Evolutionary conservation across 495 filamentous ascomycete species (phyloP).

Genomic region (Patellaria atrata): DNA sequence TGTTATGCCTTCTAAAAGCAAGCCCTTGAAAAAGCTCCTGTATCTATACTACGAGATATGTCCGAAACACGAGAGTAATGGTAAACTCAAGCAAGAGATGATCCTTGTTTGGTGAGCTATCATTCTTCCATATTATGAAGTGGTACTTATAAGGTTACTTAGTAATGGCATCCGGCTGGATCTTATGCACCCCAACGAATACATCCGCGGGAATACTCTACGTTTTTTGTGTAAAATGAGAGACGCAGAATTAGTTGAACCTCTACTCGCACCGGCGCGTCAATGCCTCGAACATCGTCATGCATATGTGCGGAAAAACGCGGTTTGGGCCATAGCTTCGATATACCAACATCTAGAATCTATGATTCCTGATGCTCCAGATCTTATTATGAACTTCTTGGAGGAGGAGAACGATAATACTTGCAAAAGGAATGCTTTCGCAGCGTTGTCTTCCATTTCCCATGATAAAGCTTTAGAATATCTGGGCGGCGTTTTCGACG

Average conservation of each 20-base stretch:
- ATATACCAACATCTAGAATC: conserved; percentile 85
- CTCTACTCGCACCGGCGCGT: conserved; percentile 79
- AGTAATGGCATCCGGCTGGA: conserved; percentile 98
- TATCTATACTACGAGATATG: conserved; percentile 99
- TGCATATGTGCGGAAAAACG: conserved; percentile 96
- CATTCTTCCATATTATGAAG: background rate
- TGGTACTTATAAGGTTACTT: conserved; percentile 2
- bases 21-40: conserved; percentile 91
- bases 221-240: conserved; percentile 94
- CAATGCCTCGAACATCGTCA: conserved; percentile 89
- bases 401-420: conserved; percentile 86
- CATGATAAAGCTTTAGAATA: conserved; percentile 88
- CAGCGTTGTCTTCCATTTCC: conserved; percentile 76
- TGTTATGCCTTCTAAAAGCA: conserved; percentile 95
- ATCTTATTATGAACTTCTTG: conserved; percentile 80
- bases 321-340: conserved; percentile 84
- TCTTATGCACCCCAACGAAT: conserved; percentile 95
- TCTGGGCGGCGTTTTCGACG: conserved; percentile 80
- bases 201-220: conserved; percentile 89
- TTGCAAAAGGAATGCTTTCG: conserved; percentile 97
- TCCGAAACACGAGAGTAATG: conserved; percentile 78
- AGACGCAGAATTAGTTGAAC: conserved; percentile 92
- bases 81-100: conserved; percentile 98
- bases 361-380: conserved; percentile 89
- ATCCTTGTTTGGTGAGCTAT: conserved; percentile 86